Percentiles rank a stretch among this genome's conserved stretches.
These are phyloP conservation scores for Nevesoporus exiguus DNA, from an alignment of 768 basidiomycete species.

Conservation along the genomic window DNA sequence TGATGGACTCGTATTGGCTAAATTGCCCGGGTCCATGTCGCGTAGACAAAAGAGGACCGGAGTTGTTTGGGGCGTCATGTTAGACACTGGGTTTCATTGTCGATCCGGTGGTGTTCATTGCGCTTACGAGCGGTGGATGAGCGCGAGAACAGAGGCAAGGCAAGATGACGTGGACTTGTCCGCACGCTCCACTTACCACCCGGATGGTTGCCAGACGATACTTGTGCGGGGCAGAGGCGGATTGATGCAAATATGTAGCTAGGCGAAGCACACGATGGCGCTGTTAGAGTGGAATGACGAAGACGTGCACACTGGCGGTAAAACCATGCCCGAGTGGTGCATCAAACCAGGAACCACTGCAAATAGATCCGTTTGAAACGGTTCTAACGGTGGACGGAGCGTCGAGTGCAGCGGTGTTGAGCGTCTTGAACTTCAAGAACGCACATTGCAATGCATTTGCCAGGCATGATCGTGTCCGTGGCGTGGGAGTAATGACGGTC, in stretches of 20 bases:
- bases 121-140: background rate
- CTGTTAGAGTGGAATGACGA: constrained; percentile 5
- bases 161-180: background rate
- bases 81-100: background rate
- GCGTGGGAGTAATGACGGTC: constrained; percentile 22
- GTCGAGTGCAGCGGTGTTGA: background rate
- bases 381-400: background rate
- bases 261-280: constrained; percentile 1
- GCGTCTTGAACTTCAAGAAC: background rate
- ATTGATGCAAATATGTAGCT: background rate
- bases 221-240: constrained; percentile 9
- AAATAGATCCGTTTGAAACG: constrained; percentile 3
- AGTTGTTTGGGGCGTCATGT: background rate
- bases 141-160: constrained; percentile 9
- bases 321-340: background rate
- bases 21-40: constrained; percentile 9
- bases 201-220: background rate
- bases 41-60: constrained; percentile 4
- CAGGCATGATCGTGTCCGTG: constrained; percentile 7
- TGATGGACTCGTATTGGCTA: constrained; percentile 1
- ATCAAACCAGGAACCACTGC: background rate
- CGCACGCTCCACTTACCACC: background rate
- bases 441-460: background rate
- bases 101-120: background rate
- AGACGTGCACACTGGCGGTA: background rate